Percentiles rank a stretch among this genome's conserved stretches.
phyloP scores from a whole-genome alignment of 305 asterid species.

The Solanum hybrid region DNA sequence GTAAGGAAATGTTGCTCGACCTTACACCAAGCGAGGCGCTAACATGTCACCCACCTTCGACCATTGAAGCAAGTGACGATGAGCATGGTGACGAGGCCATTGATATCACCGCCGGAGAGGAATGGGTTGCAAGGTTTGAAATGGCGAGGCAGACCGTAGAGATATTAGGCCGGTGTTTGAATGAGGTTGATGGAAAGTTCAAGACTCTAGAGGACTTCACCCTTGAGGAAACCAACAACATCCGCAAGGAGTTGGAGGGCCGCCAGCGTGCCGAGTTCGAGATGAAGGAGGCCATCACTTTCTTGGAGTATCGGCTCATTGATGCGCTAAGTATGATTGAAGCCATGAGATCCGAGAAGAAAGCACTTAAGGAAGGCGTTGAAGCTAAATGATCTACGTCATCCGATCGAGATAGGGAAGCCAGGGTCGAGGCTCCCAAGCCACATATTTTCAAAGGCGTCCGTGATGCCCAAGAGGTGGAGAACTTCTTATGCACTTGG shows the following conservation, averaged over 20 bases:
- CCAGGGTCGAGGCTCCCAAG: not conserved
- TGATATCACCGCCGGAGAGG: not conserved
- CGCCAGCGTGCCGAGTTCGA: not conserved
- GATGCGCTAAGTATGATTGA: not conserved
- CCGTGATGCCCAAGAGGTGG: not conserved
- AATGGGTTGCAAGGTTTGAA: not conserved
- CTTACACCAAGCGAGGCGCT: not conserved
- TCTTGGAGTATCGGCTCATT: not conserved
- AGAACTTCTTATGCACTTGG: not conserved
- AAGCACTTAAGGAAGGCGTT: not conserved
- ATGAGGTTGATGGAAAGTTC: not conserved
- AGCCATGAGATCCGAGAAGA: not conserved
- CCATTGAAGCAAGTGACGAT: not conserved
- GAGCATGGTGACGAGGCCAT: not conserved
- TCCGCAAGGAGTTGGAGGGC: not conserved
- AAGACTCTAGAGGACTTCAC: not conserved
- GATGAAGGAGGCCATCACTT: not conserved
- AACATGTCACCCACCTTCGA: not conserved
- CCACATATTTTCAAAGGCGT: too few species aligned
- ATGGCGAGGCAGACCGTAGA: not conserved
- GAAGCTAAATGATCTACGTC: not conserved
- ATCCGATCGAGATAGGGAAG: too few species aligned
- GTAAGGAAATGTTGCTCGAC: not conserved
- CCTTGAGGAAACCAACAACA: not conserved
- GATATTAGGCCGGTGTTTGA: not conserved